Base-by-base conservation (phyloP, 345 rosid species). In the Draba incana region DNA sequence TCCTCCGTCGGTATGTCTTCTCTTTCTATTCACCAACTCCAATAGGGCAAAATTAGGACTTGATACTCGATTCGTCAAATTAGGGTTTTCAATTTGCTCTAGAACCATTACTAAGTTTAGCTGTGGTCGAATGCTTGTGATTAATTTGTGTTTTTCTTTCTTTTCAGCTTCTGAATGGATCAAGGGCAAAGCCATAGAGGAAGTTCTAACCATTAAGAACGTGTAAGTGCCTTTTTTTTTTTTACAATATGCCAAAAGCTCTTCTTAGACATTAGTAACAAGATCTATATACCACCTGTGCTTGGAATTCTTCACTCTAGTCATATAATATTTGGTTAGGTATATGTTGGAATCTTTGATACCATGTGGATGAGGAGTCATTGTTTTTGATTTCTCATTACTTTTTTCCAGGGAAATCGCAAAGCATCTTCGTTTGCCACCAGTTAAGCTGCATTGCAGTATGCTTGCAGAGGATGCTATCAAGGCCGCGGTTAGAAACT, bases 391-490 rank as follows among this genome's bases (percentile, higher is more conserved):
- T 38, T 9, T 9, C 12, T 37, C 41, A 37, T 5, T 6, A 33
- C 37, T 33, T 33, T 23, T 11, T 49, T 48, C 43, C 86, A 91
- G 96, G 74, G 86, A 91, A 59, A 91, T 91, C 13, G 97, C 97
- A 2, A 91, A 88, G 68, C 93, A 91, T 84, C 93, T 91, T 11
- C 72, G 90, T 30, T 91, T 91, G 14, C 97, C 97, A 47, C 97
- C 96, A 1, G 92, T 91, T 20, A 91, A 91, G 86, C 84, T 91
- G 52, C 97, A 91, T 76, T 88, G 97, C 89, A 88, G 96, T 81
- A 88, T 91, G 93, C 93, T 91, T 37, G 97, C 97, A 1, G 97
- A 88, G 79, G 97, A 91, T 75, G 97, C 97, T 9, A 88, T 91
- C 70, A 91, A 91, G 88, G 88, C 92, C 0, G 97, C 96, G 16